A percentile compares a stretch with the other conserved stretches of the same genome.
Conservation (phyloP, 2,329 filamentous ascomycete species). For the Aspergillus calidoustus region DNA sequence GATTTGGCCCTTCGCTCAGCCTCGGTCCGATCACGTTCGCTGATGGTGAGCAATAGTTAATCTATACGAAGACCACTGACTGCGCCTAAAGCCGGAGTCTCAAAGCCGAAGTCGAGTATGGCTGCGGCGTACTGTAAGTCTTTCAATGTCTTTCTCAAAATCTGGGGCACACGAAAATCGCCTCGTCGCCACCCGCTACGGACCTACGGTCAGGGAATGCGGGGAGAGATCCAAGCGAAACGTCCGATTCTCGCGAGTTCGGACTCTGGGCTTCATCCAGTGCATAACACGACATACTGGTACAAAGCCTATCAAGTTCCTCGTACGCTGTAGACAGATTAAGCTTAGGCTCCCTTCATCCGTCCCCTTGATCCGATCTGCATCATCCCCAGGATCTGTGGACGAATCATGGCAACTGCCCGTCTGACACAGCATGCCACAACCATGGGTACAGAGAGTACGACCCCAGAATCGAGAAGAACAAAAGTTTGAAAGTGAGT, state of each 20-base stretch:
- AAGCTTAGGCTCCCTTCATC: slow-evolving; percentile 26
- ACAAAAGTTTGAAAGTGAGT: neutral
- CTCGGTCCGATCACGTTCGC: slow-evolving; percentile 14
- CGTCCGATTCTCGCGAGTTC: neutral
- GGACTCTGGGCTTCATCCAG: neutral
- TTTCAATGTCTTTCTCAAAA: neutral
- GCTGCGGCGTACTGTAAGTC: neutral
- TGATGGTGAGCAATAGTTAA: neutral
- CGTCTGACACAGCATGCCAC: neutral
- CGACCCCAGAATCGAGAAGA: neutral
- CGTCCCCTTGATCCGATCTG: slow-evolving; percentile 27
- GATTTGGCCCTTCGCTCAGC: slow-evolving; percentile 6
- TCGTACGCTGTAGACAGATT: slow-evolving; percentile 1
- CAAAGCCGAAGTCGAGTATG: neutral
- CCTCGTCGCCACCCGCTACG: neutral
- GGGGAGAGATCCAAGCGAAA: slow-evolving; percentile 12
- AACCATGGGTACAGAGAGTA: neutral
- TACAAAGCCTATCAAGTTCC: neutral
- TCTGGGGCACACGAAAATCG: neutral
- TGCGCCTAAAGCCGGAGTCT: neutral
- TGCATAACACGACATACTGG: neutral
- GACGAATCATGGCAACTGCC: slow-evolving; percentile 6
- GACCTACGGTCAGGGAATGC: slow-evolving; percentile 2
- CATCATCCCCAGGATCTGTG: slow-evolving; percentile 8
- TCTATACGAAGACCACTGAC: neutral